Percentiles rank a stretch among this genome's conserved stretches.
Evolutionary conservation across 768 basidiomycete species (phyloP).

Genomic region (Auricularia sp.): DNA sequence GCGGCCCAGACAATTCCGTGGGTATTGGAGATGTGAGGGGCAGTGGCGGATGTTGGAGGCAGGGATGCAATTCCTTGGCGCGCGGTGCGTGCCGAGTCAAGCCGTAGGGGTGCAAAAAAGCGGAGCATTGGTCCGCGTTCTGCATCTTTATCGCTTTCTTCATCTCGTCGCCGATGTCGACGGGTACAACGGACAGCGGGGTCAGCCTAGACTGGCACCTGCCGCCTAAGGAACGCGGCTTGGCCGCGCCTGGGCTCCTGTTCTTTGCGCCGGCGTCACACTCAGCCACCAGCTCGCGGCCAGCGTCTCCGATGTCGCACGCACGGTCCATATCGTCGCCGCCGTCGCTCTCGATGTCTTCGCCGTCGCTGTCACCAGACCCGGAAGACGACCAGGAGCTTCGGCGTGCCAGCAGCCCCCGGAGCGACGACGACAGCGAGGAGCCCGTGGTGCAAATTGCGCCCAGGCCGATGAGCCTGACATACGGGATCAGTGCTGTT

Average conservation of each 20-base stretch:
- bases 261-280: background rate
- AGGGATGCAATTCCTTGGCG: no score
- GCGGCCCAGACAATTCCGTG: no score
- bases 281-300: background rate
- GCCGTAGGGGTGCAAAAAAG: no score
- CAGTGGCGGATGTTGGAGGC: no score
- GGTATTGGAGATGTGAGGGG: no score
- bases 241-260: background rate
- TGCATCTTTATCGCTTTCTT: no score
- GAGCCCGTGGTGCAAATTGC: background rate
- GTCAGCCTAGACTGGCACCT: background rate
- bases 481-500: background rate
- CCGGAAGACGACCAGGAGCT: background rate
- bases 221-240: background rate
- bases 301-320: constrained; percentile 4
- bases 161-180: background rate
- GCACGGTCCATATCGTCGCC: constrained; percentile 7
- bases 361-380: background rate
- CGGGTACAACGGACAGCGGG: background rate
- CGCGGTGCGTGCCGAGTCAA: no score
- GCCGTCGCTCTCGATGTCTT: background rate
- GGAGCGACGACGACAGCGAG: background rate
- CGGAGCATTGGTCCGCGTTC: no score
- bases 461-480: background rate
- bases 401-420: background rate